These are phyloP conservation scores for Nepenthes gracilis DNA, from an alignment of 148 eudicot genomes.

Conservation along the genomic window DNA sequence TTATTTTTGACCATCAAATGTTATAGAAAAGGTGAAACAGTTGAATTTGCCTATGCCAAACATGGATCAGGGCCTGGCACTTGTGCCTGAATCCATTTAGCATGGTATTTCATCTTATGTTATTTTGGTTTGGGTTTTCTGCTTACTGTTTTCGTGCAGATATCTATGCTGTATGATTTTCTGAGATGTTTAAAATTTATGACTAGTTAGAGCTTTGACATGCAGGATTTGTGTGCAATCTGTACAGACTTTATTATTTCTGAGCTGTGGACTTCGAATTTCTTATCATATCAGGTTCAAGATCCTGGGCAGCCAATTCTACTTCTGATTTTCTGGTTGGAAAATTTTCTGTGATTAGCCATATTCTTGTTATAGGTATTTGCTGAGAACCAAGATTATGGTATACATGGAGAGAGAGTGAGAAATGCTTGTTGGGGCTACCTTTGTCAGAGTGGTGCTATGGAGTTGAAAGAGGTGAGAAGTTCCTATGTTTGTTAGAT, in stretches of 20 bases:
- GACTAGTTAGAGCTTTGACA: conserved; percentile 1
- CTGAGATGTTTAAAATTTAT: background rate
- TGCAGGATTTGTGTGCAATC: conserved; percentile 94
- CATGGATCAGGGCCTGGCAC: too few relatives aligned
- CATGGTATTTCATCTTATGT: too few relatives aligned
- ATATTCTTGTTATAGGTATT: conserved; percentile 41
- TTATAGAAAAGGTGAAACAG: too few relatives aligned
- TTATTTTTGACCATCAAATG: too few relatives aligned
- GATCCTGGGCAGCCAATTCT: conserved; percentile 9
- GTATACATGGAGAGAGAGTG: conserved; percentile 90
- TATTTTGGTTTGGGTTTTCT: too few relatives aligned
- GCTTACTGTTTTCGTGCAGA: too few relatives aligned
- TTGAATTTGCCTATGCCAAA: too few relatives aligned
- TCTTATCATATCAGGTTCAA: conserved; percentile 86
- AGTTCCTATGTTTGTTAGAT: conserved; percentile 5
- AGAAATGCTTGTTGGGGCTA: conserved; percentile 99
- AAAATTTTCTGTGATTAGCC: background rate
- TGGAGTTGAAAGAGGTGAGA: conserved; percentile 88
- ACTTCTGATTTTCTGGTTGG: background rate
- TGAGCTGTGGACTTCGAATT: conserved; percentile 95
- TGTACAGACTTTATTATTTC: conserved; percentile 96
- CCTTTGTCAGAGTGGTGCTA: conserved; percentile 94
- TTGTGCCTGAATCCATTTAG: too few relatives aligned
- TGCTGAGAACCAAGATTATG: conserved; percentile 98
- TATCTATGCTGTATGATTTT: background rate